Evolutionary conservation across 371 early-diverging fungal species (phyloP), one percentile per base, ranked within the genome.

Genomic region (Mortierella polycephala): DNA sequence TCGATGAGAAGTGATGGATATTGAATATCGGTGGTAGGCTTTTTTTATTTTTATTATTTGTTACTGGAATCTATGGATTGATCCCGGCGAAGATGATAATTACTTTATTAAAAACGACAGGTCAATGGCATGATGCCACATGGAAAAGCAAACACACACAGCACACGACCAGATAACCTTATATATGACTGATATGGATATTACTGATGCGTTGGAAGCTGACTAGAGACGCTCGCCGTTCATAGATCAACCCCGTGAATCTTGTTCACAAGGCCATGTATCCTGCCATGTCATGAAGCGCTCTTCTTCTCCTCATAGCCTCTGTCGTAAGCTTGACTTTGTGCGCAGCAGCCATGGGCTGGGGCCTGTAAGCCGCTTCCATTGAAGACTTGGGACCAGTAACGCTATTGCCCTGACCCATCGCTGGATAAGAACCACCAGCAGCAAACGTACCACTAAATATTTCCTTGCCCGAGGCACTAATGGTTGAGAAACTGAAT

Each of bases 401-500:
- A 30, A 30, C 30, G 4, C 30, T 4, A 30, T 30, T 30, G 30
- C 30, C 30, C 30, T 30, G 30, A 30, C 1, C 30, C 4, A 30
- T 30, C 30, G 30, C 30, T 30, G 30, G 30, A 30, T 30, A 30
- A 30, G 30, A 30, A 30, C 30, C 30, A 4, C 30, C 30, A 30
- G 30, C 30, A 11, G 20, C 21, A 18, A 68, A 68, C 11, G 40
- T 14, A 42, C 62, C 69, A 44, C 69, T 71, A 23, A 45, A 71
- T 0, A 61, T 57, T 41, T 64, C 61, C 7, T 20, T 37, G 4
- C 30, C 42, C 8, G 53, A 51, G 0, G 10, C 57, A 21, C 65
- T 62, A n/a, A 60, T 60, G 5, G 71, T 37, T 18, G 67, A 73
- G 30, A 73, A 57, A 16, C n/a, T 23, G 23, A 54, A 73, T 6